Conservation (phyloP, 179 eudicot genomes). For the Spergularia azorica region DNA sequence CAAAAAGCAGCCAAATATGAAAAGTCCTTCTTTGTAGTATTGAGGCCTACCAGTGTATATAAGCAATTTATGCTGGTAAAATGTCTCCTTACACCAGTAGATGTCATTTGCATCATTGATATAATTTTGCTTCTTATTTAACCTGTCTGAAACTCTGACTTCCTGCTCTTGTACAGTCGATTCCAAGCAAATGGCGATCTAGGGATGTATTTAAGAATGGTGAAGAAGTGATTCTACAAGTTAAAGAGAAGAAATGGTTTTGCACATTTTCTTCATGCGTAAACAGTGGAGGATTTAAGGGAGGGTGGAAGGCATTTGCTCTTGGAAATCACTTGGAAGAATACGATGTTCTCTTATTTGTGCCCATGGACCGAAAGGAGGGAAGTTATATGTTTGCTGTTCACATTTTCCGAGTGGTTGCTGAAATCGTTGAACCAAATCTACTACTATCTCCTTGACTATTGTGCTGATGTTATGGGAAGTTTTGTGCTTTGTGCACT, state of each 20-base stretch:
- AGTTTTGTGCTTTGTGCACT: constrained; percentile 60
- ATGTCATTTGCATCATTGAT: background rate
- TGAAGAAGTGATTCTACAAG: constrained; percentile 14
- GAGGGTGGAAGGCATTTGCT: constrained; percentile 25
- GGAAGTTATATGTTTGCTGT: constrained; percentile 13
- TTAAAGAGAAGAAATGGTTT: constrained; percentile 12
- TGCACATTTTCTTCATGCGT: background rate
- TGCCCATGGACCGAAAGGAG: constrained; percentile 6
- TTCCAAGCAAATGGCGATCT: constrained; percentile 18
- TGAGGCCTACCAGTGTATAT: constrained; percentile 23
- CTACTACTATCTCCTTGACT: background rate
- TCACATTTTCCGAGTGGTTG: constrained; percentile 21
- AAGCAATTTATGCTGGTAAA: constrained; percentile 25
- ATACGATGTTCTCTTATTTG: constrained; percentile 24
- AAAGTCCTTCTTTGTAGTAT: constrained; percentile 14
- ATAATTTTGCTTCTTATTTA: background rate
- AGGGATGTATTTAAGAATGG: background rate
- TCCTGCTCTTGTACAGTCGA: constrained; percentile 9
- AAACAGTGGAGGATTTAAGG: constrained; percentile 15
- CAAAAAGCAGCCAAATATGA: background rate
- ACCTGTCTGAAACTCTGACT: background rate
- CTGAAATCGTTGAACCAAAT: constrained; percentile 9
- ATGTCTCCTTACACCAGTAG: background rate
- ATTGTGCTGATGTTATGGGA: constrained; percentile 56
- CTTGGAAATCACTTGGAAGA: constrained; percentile 19